Percentiles rank a stretch among this genome's conserved stretches.
These are phyloP conservation scores for Saccharomyces pastorianus DNA, from an alignment of 1,139 yeast species.

Conservation along the genomic window DNA sequence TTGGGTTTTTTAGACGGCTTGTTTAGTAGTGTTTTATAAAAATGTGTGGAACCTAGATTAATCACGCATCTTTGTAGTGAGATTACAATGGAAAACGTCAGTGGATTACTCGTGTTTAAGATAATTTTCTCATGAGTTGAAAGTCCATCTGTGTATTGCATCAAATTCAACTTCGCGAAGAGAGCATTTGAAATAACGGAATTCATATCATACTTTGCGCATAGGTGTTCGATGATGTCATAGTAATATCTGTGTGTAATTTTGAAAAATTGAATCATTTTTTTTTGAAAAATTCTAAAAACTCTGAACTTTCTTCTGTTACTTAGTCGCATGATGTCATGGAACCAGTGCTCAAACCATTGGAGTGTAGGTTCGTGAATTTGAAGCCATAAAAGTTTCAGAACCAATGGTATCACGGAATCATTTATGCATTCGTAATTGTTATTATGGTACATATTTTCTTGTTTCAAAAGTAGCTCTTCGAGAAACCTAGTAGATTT, in stretches of 20 bases:
- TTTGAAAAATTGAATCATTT: conserved; percentile 17
- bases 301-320: background rate
- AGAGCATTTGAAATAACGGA: background rate
- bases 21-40: conserved; percentile 47
- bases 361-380: conserved; percentile 59
- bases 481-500: background rate
- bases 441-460: background rate
- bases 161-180: background rate
- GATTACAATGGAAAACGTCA: conserved; percentile 39
- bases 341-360: conserved; percentile 33
- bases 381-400: conserved; percentile 51
- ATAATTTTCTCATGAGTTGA: background rate
- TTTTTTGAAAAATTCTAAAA: background rate
- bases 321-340: background rate
- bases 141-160: background rate
- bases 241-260: conserved; percentile 13
- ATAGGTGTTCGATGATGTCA: conserved; percentile 3
- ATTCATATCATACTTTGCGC: background rate
- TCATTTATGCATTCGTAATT: background rate
- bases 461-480: background rate
- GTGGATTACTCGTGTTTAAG: conserved; percentile 13
- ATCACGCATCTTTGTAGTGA: conserved; percentile 48
- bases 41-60: conserved; percentile 51
- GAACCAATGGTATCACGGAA: conserved; percentile 14
- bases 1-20: conserved; percentile 36